Percentiles rank a stretch among this genome's conserved stretches.
phyloP scores from a whole-genome alignment of 2,329 filamentous ascomycete genomes.

The Paraconiothyrium sp. region DNA sequence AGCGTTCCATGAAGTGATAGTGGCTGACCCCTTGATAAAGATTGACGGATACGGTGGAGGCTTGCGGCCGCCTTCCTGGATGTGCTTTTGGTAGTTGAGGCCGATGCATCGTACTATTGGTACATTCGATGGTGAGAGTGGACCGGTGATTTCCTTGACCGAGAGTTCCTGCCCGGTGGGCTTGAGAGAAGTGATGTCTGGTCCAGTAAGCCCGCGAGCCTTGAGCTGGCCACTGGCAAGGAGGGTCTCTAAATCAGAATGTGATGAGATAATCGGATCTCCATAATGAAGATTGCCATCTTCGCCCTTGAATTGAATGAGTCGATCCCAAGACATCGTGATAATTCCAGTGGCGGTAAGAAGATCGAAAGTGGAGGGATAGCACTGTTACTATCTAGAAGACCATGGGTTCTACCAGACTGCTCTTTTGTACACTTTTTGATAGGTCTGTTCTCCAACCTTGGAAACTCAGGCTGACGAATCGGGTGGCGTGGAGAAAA shows the following conservation, averaged over 20 bases:
- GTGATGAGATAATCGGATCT: constrained; percentile 8
- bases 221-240: constrained; percentile 9
- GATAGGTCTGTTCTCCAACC: too few species aligned
- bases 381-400: too few species aligned
- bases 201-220: constrained; percentile 8
- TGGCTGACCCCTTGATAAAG: constrained; percentile 19
- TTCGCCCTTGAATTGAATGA: constrained; percentile 15
- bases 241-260: not conserved
- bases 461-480: not conserved
- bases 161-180: not conserved
- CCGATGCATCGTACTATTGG: constrained; percentile 56
- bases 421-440: not conserved
- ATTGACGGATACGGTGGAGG: constrained; percentile 20
- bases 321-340: constrained; percentile 5
- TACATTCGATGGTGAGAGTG: constrained; percentile 46
- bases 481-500: not conserved
- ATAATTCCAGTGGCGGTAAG: too few species aligned
- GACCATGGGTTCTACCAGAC: too few species aligned
- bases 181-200: not conserved
- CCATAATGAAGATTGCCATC: constrained; percentile 11
- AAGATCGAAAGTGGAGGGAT: too few species aligned
- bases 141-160: constrained; percentile 32
- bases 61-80: constrained; percentile 18
- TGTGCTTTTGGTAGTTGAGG: constrained; percentile 56
- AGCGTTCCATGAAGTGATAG: constrained; percentile 14